Evolutionary conservation across 305 asterid species (phyloP), one percentile per base, ranked within the genome.

Genomic region (Euphrasia arctica): DNA sequence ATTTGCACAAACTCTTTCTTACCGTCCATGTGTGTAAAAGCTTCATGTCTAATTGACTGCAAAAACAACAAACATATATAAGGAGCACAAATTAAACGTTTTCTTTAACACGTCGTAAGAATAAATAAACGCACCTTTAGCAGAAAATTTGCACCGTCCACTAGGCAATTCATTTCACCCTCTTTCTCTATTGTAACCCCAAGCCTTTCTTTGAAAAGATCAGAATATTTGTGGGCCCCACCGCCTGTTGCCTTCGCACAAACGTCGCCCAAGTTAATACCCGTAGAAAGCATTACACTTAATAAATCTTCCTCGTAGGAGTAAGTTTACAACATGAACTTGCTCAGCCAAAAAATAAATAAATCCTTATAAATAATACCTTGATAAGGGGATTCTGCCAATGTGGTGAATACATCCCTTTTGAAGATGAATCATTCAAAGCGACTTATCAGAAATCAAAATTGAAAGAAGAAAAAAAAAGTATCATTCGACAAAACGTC

Each of bases 11-110:
- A 93, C 83, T 83, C 88, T 71, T 93, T 90, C 51, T 77, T 90
- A 29, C 99, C 99, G 68, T 93, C 99, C 82, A 75, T 85, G 67
- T 93, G 99, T 4, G 96, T 93, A 74, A 93, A 93, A 63, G 99
- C 99, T 86, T 93, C 99, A 66, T 93, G 99, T 58, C 99, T 85
- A 68, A 93, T 93, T 43, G 99, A 97, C 99, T 93, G 77, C 62
- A 58, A 79, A 67, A 59, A 65, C 66, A 55, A 29, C 55, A 60
- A 2, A 60, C 41, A 64, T 58, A 41, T 8, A 9, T 48, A 29
- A 22, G 36, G 1, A 32, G 5, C 36, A 32, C 36, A 32, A 32
- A 32, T 32, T 32, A 32, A 32, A 32, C 36, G 36, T 32, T 32
- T 32, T 32, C 36, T 32, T 32, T 32, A 32, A 32, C 36, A 32